Conservation (phyloP, 1,139 yeast genomes). For the Blastobotrys aristatus region DNA sequence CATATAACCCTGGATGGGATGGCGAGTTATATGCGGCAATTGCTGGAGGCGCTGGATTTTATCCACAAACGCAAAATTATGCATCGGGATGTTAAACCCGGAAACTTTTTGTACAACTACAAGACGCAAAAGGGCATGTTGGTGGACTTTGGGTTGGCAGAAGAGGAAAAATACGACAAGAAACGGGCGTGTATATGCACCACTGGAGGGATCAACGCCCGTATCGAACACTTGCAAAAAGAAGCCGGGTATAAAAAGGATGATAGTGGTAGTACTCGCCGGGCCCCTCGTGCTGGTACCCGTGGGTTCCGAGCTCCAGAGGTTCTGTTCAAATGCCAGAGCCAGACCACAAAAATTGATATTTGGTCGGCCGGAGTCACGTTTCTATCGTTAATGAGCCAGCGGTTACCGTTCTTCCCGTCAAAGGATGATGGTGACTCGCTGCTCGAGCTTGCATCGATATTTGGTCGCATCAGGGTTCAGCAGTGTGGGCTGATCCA, state of each 20-base stretch:
- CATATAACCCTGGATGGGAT: constrained; percentile 62
- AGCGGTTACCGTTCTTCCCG: constrained; percentile 82
- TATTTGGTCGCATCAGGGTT: constrained; percentile 75
- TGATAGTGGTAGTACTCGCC: constrained; percentile 63
- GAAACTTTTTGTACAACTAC: constrained; percentile 74
- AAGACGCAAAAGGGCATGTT: constrained; percentile 72
- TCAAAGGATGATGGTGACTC: constrained; percentile 94
- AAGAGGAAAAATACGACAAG: constrained; percentile 28
- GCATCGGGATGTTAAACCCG: constrained; percentile 87
- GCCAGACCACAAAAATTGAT: constrained; percentile 77
- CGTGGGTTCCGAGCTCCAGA: constrained; percentile 96
- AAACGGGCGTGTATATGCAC: constrained; percentile 22
- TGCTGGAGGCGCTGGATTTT: constrained; percentile 68
- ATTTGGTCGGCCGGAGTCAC: constrained; percentile 93
- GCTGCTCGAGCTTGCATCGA: constrained; percentile 71
- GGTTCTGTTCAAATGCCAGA: constrained; percentile 79
- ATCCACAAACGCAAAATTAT: constrained; percentile 73
- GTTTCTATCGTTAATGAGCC: constrained; percentile 61
- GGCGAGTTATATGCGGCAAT: constrained; percentile 71
- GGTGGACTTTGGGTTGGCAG: constrained; percentile 93
- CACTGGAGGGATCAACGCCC: constrained; percentile 19
- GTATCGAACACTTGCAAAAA: constrained; percentile 19
- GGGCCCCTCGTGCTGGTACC: constrained; percentile 98
- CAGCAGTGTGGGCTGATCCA: constrained; percentile 76
- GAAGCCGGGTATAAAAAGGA: constrained; percentile 32